Evolutionary conservation across 78 protist species (phyloP), one percentile per base, ranked within the genome.

Genomic region (Isochrysis galbana): DNA sequence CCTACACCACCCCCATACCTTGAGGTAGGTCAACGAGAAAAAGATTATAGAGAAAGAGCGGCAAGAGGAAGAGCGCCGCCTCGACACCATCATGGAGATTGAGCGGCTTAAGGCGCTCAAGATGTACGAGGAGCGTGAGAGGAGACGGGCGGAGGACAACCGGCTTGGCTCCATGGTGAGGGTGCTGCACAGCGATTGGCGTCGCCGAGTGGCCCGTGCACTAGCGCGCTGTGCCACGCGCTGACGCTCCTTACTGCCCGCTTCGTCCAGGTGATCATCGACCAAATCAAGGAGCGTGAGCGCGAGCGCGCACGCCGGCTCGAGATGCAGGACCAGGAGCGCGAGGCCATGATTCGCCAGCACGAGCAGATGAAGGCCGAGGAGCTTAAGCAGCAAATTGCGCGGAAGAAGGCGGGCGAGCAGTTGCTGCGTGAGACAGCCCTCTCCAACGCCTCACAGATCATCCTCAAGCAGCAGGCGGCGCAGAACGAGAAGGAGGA

Each of bases 91-190:
- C 45, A 95, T 95, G 96, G 96, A 95, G 74, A 10, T 29, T 1
- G 95, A 93, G 77, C 95, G 96, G 39, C 77, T 95, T 7, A 84
- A 87, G 84, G 93, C 67, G 67, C 67, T 54, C 67, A 54, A 54
- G 67, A 54, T 54, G 67, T 54, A 54, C 67, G 32, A 54, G 67
- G 32, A 54, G 67, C 67, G 67, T 54, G 67, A 54, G 67, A 19
- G 19, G 19, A 10, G 67, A 10, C 10, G 67, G 19, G 32, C 10
- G 67, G 67, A 54, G 67, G 67, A 54, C 32, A 54, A 19, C 67
- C 10, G 19, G 19, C 67, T 54, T 19, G 67, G 67, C 67, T 10
- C 67, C 32, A 10, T 21, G 67, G 67, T 54, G 67, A 54, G 19
- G 67, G 19, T 54, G 67, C 67, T n/a, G n/a, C n/a, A n/a, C n/a